Conservation (phyloP, 2,329 filamentous ascomycete genomes). For the Sphaerulina populicola region DNA sequence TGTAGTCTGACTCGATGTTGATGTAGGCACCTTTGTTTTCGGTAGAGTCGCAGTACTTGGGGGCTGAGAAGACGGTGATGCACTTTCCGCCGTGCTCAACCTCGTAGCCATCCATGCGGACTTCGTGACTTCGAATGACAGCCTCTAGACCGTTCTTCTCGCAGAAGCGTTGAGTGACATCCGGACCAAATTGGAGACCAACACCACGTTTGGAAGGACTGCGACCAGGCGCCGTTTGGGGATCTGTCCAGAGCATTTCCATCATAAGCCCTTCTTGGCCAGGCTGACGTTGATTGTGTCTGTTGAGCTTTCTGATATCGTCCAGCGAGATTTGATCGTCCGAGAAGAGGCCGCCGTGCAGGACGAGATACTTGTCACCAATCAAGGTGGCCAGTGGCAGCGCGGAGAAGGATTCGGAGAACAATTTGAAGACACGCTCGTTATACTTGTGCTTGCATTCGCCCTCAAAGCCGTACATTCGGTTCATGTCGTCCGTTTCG, state of each 20-base stretch:
- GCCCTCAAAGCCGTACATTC: conserved; percentile 95
- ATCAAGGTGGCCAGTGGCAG: conserved; percentile 86
- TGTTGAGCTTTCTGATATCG: conserved; percentile 85
- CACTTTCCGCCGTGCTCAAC: conserved; percentile 92
- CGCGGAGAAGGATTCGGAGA: conserved; percentile 95
- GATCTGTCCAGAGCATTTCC: conserved; percentile 99
- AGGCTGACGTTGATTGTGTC: conserved; percentile 83
- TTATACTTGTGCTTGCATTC: conserved; percentile 98
- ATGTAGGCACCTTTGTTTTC: conserved; percentile 98
- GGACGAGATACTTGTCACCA: conserved; percentile 79
- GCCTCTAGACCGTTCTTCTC: conserved; percentile 91
- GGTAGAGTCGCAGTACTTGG: conserved; percentile 94
- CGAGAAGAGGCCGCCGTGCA: conserved; percentile 93
- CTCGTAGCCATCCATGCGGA: conserved; percentile 98
- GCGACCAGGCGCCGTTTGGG: conserved; percentile 73
- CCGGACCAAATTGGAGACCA: conserved; percentile 91
- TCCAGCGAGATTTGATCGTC: conserved; percentile 87
- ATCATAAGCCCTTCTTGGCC: conserved; percentile 96
- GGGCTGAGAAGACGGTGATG: conserved; percentile 97
- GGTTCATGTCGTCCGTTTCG: conserved; percentile 90
- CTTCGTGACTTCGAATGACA: conserved; percentile 94
- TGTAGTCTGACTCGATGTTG: conserved; percentile 86
- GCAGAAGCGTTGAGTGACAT: conserved; percentile 93
- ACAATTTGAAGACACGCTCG: conserved; percentile 89
- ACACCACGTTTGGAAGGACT: conserved; percentile 95